These are phyloP conservation scores for Fusarium duplospermum DNA, from an alignment of 2,329 filamentous ascomycete genomes.

Conservation along the genomic window DNA sequence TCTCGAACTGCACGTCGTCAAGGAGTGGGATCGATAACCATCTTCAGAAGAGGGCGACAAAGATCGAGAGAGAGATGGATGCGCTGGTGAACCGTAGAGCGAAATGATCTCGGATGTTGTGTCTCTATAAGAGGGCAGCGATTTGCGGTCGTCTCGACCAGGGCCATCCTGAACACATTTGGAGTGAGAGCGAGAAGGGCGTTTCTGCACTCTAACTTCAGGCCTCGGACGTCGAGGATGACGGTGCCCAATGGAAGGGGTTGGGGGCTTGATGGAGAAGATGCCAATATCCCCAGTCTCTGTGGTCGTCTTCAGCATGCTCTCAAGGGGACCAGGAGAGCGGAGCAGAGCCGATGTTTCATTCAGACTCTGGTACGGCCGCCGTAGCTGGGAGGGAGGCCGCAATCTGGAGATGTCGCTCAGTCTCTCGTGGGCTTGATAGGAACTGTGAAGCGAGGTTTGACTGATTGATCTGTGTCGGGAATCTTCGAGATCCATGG, in stretches of 20 bases:
- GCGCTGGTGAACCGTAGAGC: constrained; percentile 64
- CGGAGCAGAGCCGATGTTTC: constrained; percentile 57
- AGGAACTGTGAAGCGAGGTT: constrained; percentile 52
- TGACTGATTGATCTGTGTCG: constrained; percentile 54
- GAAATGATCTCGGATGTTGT: constrained; percentile 67
- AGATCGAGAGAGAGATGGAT: constrained; percentile 56
- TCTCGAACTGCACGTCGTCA: constrained; percentile 63
- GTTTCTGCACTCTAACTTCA: constrained; percentile 45
- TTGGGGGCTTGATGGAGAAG: constrained; percentile 62
- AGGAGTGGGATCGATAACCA: constrained; percentile 64
- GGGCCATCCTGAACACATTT: constrained; percentile 48
- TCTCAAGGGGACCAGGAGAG: constrained; percentile 67
- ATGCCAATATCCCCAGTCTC: constrained; percentile 74
- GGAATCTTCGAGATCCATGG: constrained; percentile 47
- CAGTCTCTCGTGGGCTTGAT: constrained; percentile 43
- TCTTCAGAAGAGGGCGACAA: constrained; percentile 58
- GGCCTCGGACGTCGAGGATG: constrained; percentile 45
- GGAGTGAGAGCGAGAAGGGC: constrained; percentile 44
- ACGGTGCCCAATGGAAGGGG: constrained; percentile 48
- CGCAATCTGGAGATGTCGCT: constrained; percentile 29
- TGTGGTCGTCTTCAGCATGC: constrained; percentile 74
- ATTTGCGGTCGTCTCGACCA: constrained; percentile 55
- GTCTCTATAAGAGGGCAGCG: constrained; percentile 62
- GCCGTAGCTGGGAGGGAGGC: constrained; percentile 45
- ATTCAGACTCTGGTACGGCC: constrained; percentile 57